phyloP scores from a whole-genome alignment of 2,329 filamentous ascomycete species.

The Fusarium pseudonygamai region DNA sequence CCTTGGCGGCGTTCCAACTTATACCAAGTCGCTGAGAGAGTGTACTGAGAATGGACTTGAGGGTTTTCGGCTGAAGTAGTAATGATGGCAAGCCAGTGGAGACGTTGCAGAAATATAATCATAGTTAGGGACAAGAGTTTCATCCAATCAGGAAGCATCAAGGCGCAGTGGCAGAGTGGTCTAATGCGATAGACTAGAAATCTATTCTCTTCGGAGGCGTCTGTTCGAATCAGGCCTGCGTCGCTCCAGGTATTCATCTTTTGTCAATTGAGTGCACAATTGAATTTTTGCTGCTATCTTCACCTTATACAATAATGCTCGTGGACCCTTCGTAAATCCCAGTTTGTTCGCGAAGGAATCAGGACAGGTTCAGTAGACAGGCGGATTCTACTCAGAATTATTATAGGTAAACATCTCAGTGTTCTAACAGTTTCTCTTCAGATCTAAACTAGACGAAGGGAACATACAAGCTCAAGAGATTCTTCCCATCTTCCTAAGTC shows the following conservation, averaged over 20 bases:
- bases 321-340: too few relatives aligned
- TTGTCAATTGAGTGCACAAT: fast-evolving
- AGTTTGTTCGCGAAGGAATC: too few relatives aligned
- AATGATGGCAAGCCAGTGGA: fast-evolving
- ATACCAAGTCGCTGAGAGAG: not conserved
- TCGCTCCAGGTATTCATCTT: not conserved
- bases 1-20: not conserved
- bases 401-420: too few relatives aligned
- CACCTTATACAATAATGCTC: too few relatives aligned
- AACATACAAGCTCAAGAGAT: too few relatives aligned
- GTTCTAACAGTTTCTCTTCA: too few relatives aligned
- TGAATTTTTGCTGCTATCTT: not conserved
- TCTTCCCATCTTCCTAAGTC: too few relatives aligned
- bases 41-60: not conserved
- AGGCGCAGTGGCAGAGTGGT: constrained; percentile 14
- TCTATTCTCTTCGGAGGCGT: constrained; percentile 10
- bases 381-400: too few relatives aligned
- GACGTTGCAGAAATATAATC: fast-evolving
- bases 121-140: fast-evolving
- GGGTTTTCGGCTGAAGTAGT: not conserved
- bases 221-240: not conserved
- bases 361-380: too few relatives aligned
- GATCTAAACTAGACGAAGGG: too few relatives aligned
- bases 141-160: not conserved
- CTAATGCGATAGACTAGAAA: constrained; percentile 15